Conservation (phyloP, 2,329 filamentous ascomycete species). For the Trichoderma asperellum region DNA sequence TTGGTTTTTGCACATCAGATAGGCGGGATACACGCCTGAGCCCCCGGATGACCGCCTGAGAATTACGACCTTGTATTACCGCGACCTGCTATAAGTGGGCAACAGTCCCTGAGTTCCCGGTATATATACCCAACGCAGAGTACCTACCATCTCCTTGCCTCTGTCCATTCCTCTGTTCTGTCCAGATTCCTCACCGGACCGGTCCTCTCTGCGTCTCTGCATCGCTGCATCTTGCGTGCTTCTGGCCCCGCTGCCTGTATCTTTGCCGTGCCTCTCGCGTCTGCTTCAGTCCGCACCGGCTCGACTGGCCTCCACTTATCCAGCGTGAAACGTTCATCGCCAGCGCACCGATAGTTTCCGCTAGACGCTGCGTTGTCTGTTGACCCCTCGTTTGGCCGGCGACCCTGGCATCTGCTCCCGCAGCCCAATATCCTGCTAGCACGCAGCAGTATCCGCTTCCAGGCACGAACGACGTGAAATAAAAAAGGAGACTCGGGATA, state of each 20-base stretch:
- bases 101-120: not conserved
- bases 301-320: constrained; percentile 21
- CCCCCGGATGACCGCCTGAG: not conserved
- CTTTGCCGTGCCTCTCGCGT: constrained; percentile 17
- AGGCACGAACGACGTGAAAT: constrained; percentile 26
- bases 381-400: constrained; percentile 17
- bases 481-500: constrained; percentile 10
- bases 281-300: constrained; percentile 16
- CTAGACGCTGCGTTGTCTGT: constrained; percentile 27
- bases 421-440: constrained; percentile 27
- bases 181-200: not conserved
- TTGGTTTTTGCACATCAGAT: not conserved
- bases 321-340: constrained; percentile 17
- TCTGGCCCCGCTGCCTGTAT: constrained; percentile 25
- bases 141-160: not conserved
- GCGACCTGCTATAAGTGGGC: not conserved
- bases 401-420: constrained; percentile 17
- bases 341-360: constrained; percentile 27
- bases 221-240: constrained; percentile 3
- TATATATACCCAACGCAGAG: constrained; percentile 7
- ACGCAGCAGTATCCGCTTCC: constrained; percentile 26
- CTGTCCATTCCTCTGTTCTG: not conserved
- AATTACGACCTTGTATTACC: not conserved
- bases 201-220: constrained; percentile 3
- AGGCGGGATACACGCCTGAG: not conserved